These are phyloP conservation scores for Penicillium sp. DNA, from an alignment of 2,329 filamentous ascomycete species.

Conservation along the genomic window DNA sequence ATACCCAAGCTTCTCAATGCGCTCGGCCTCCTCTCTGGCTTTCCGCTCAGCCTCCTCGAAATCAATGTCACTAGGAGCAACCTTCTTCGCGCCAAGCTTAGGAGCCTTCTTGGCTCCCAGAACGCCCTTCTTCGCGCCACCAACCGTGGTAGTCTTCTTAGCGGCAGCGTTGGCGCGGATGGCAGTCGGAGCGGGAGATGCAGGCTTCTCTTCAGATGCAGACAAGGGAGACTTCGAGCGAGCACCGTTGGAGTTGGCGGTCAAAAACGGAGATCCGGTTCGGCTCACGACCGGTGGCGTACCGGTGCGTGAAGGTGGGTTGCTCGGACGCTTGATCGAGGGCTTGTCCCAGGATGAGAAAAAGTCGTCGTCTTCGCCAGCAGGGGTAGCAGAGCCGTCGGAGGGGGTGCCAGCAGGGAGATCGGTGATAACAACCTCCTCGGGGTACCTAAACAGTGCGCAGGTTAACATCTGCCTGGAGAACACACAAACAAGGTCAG, in stretches of 20 bases:
- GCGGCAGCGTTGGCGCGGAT: slow-evolving; percentile 77
- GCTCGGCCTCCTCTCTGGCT: slow-evolving; percentile 94
- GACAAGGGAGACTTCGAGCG: slow-evolving; percentile 81
- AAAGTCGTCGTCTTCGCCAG: slow-evolving; percentile 88
- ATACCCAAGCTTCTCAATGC: slow-evolving; percentile 92
- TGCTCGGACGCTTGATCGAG: slow-evolving; percentile 91
- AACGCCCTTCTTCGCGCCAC: slow-evolving; percentile 77
- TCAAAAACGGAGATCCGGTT: slow-evolving; percentile 87
- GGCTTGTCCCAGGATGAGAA: slow-evolving; percentile 99
- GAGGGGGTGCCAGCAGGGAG: slow-evolving; percentile 57
- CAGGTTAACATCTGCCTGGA: not conserved
- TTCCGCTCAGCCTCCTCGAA: slow-evolving; percentile 97
- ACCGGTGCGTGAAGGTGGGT: slow-evolving; percentile 83
- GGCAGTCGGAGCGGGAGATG: slow-evolving; percentile 58
- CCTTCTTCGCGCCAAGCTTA: slow-evolving; percentile 92
- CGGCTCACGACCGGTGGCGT: slow-evolving; percentile 80
- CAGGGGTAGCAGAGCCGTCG: slow-evolving; percentile 72
- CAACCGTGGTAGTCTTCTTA: slow-evolving; percentile 66
- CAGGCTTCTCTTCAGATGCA: slow-evolving; percentile 53
- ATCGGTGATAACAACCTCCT: slow-evolving; percentile 83
- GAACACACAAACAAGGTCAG: not conserved
- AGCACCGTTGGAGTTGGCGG: slow-evolving; percentile 67
- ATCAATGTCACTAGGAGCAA: slow-evolving; percentile 72
- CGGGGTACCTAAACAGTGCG: slow-evolving; percentile 64
- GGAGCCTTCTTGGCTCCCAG: slow-evolving; percentile 77